Evolutionary conservation across 2,329 filamentous ascomycete genomes (phyloP).

Genomic region (Hirsutella minnesotensis): DNA sequence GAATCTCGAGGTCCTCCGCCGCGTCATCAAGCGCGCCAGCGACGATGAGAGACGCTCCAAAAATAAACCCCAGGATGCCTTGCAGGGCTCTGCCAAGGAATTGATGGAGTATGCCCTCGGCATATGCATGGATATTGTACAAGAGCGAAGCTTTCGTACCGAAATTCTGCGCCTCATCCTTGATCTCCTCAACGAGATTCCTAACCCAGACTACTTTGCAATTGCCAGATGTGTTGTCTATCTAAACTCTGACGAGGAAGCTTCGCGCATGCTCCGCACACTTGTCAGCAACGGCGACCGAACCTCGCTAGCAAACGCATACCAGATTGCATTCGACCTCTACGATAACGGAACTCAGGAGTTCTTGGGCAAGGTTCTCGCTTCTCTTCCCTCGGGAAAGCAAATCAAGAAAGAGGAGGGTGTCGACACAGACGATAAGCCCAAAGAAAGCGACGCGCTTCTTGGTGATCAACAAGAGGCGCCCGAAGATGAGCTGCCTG

Average conservation of each 20-base stretch:
- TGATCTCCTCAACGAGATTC: constrained; percentile 88
- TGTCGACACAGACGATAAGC: constrained; percentile 31
- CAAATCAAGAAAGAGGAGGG: constrained; percentile 26
- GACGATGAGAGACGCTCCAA: constrained; percentile 68
- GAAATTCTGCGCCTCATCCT: constrained; percentile 85
- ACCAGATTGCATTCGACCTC: constrained; percentile 95
- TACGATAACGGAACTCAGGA: constrained; percentile 99
- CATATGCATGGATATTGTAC: constrained; percentile 96
- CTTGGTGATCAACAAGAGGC: constrained; percentile 38
- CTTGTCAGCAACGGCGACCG: constrained; percentile 71
- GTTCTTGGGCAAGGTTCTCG: constrained; percentile 81
- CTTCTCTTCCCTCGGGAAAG: constrained; percentile 55
- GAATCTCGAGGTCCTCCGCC: constrained; percentile 75
- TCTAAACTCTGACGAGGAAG: constrained; percentile 82
- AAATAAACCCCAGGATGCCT: constrained; percentile 36
- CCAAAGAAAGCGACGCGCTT: constrained; percentile 35
- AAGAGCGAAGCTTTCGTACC: constrained; percentile 74
- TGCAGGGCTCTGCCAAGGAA: constrained; percentile 62
- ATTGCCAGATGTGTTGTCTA: constrained; percentile 98
- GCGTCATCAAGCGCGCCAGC: constrained; percentile 80
- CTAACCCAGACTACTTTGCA: constrained; percentile 90
- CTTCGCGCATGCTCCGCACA: constrained; percentile 71
- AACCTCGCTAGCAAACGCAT: constrained; percentile 73
- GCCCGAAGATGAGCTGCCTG: constrained; percentile 40
- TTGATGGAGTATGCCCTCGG: constrained; percentile 92